Percentiles rank a stretch among this genome's conserved stretches.
phyloP scores from a whole-genome alignment of 176 grass and related monocot genomes.

The Avena sativa region DNA sequence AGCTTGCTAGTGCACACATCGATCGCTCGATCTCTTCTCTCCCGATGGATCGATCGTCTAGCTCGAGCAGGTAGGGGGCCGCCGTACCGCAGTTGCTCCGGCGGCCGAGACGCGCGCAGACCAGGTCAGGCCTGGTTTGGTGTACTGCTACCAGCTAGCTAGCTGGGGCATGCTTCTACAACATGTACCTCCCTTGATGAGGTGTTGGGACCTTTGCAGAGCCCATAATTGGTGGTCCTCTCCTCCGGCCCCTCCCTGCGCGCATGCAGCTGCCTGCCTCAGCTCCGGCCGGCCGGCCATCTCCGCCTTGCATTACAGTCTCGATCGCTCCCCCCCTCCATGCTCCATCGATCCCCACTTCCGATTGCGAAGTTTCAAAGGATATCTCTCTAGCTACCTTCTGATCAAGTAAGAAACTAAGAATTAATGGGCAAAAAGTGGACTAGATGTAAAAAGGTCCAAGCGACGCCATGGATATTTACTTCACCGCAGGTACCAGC shows the following conservation, averaged over 20 bases:
- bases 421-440: neutral
- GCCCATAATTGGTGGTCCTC: constrained; percentile 40
- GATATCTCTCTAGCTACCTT: neutral
- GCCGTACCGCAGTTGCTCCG: neutral
- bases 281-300: constrained; percentile 8
- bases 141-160: neutral
- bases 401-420: constrained; percentile 11
- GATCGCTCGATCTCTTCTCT: neutral
- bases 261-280: constrained; percentile 5
- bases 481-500: neutral
- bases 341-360: neutral
- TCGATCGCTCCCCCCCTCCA: neutral
- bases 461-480: neutral
- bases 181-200: constrained; percentile 33
- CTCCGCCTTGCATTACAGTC: neutral
- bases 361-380: neutral
- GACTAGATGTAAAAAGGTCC: neutral
- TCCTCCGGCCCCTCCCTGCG: neutral
- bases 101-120: constrained; percentile 15
- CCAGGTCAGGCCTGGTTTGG: constrained; percentile 3
- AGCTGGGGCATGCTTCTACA: constrained; percentile 34
- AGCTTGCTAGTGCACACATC: neutral
- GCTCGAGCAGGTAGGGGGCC: neutral
- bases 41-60: neutral
- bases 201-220: constrained; percentile 23